Base-by-base conservation (phyloP, 768 basidiomycete species). In the Lenzites betulinus region DNA sequence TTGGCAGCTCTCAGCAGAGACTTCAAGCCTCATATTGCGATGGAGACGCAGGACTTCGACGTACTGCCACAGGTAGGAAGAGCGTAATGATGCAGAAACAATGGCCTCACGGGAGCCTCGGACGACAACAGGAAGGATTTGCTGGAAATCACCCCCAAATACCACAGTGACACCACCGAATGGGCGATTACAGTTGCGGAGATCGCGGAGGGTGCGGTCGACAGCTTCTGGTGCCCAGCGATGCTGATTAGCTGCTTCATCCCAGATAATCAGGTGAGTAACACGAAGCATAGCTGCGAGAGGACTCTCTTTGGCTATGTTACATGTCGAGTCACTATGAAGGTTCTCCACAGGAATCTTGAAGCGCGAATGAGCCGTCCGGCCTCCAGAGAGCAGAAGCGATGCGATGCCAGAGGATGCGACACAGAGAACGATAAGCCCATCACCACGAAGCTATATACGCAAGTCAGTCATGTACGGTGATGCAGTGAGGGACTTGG, bases 361-460 rank as follows among this genome's bases (percentile, higher is more conserved):
- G 71, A 84, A 83, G 7, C 63, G 65, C 0, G 79, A 82, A 62
- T 84, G 79, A 0, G 79, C 72, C 22, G 83, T 84, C 2, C 74
- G 67, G 1, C 81, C 83, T 49, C 77, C 75, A 8, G 53, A 61
- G 0, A 83, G 67, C 0, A 84, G 69, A 12, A 82, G 66, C 2
- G 81, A 70, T 5, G 81, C 77, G 54, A 83, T 77, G 0, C 81
- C 81, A 41, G 81, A 56, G 33, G 54, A 56, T 7, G 54, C 44
- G 7, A 48, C 54, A 48, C 44, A 47, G 18, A 56, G 44, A 5
- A 47, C 54, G 15, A 56, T 36, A 3, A 35, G 44, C 0, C 71
- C 70, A 11, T 67, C 47, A 7, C 62, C 62, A 18, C 70, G 61
- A 1, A 80, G 20, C 13, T 64, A 44, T 38, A 36, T 7, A 36